Evolutionary conservation across 2,329 filamentous ascomycete species (phyloP).

Genomic region (Emmonsiellopsis sp.): DNA sequence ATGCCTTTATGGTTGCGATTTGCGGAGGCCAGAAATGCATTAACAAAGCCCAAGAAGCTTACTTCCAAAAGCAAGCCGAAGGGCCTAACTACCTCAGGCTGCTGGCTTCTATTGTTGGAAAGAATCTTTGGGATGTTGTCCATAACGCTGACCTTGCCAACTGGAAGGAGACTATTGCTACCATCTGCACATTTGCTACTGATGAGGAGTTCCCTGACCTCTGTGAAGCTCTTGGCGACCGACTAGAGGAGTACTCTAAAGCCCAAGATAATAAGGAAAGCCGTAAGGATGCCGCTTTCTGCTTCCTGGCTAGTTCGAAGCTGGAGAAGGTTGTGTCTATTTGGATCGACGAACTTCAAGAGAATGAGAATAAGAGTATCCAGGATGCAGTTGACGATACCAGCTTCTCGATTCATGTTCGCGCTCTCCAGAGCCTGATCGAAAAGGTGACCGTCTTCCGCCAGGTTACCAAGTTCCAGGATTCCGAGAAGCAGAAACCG

Average conservation of each 20-base stretch:
- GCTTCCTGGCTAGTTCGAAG: constrained; percentile 90
- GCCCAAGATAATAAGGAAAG: constrained; percentile 45
- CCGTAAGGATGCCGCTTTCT: constrained; percentile 89
- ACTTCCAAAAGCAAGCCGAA: constrained; percentile 72
- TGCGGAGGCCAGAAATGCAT: constrained; percentile 89
- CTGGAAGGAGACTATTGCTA: constrained; percentile 97
- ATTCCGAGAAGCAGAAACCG: constrained; percentile 60
- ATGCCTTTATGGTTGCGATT: constrained; percentile 96
- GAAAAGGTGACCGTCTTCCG: constrained; percentile 98
- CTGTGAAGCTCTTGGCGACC: constrained; percentile 88
- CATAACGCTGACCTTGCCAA: constrained; percentile 87
- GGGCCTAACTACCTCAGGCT: constrained; percentile 88
- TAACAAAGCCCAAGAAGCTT: constrained; percentile 86
- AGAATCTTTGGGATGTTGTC: constrained; percentile 96
- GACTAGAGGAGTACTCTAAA: constrained; percentile 62
- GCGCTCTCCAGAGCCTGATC: constrained; percentile 82
- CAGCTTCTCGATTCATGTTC: constrained; percentile 84
- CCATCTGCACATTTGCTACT: constrained; percentile 89
- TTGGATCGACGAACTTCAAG: constrained; percentile 83
- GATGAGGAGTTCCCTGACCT: constrained; percentile 87
- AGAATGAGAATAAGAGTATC: constrained; percentile 68
- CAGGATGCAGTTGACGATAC: constrained; percentile 63
- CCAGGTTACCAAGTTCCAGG: constrained; percentile 83
- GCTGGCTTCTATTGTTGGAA: constrained; percentile 82
- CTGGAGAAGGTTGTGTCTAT: constrained; percentile 94